Conservation (phyloP, 2,329 filamentous ascomycete genomes). For the Talaromyces verruculosus region DNA sequence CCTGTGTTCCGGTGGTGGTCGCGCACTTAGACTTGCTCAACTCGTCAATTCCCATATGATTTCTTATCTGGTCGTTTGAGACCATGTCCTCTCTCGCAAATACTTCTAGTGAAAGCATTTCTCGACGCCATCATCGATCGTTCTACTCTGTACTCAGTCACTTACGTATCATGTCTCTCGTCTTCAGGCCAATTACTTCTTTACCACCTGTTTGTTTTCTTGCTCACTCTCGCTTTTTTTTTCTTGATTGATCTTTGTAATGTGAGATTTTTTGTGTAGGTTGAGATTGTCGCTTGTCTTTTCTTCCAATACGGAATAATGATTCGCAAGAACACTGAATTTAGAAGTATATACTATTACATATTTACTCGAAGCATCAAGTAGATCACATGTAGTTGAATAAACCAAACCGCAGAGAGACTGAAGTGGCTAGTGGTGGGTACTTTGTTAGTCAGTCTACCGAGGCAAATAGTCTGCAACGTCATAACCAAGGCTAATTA, state of each 20-base stretch:
- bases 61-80: not conserved
- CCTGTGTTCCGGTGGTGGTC: not conserved
- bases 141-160: slow-evolving; percentile 13
- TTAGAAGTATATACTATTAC: slow-evolving; percentile 10
- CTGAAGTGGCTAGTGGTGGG: not conserved
- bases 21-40: not conserved
- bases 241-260: slow-evolving; percentile 17
- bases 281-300: slow-evolving; percentile 19
- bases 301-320: slow-evolving; percentile 36
- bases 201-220: slow-evolving; percentile 8
- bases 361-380: not conserved
- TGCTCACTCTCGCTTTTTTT: slow-evolving; percentile 2
- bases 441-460: not conserved
- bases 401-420: not conserved
- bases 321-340: slow-evolving; percentile 30
- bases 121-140: slow-evolving; percentile 9
- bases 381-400: slow-evolving; percentile 6
- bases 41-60: not conserved
- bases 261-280: slow-evolving; percentile 20
- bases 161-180: slow-evolving; percentile 22
- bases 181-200: slow-evolving; percentile 17
- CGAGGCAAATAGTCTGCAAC: slow-evolving; percentile 22
- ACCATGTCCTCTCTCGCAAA: not conserved
- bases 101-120: not conserved
- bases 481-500: slow-evolving; percentile 19